Conservation (phyloP, 306 rosid genomes). For the Canavalia gladiata region DNA sequence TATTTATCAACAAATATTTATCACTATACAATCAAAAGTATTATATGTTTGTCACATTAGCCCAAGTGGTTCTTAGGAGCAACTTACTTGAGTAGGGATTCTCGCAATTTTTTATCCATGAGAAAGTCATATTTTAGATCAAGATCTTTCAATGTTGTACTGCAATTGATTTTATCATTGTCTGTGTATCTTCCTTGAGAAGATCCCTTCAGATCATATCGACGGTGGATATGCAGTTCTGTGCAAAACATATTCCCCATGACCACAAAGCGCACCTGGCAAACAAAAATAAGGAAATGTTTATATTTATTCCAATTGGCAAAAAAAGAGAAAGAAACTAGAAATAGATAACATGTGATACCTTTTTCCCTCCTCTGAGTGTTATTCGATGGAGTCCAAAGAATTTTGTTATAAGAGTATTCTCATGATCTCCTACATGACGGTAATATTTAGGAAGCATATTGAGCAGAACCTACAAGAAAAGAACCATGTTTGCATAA, state of each 20-base stretch:
- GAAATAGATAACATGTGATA: constrained; percentile 46
- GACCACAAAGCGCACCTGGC: constrained; percentile 90
- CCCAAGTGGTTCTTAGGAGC: constrained; percentile 15
- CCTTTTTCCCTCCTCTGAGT: constrained; percentile 76
- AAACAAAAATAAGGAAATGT: constrained; percentile 45
- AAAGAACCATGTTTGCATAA: constrained; percentile 18
- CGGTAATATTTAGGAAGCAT: constrained; percentile 83
- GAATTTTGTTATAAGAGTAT: constrained; percentile 88
- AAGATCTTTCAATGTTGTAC: constrained; percentile 84
- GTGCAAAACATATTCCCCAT: constrained; percentile 97
- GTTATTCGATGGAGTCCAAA: constrained; percentile 89
- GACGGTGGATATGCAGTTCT: constrained; percentile 80
- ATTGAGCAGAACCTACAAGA: constrained; percentile 74
- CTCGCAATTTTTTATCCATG: constrained; percentile 90
- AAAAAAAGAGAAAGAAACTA: constrained; percentile 36
- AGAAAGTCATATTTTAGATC: constrained; percentile 80
- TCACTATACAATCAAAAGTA: neutral
- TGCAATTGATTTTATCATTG: constrained; percentile 60
- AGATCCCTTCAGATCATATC: constrained; percentile 94
- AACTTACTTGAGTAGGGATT: constrained; percentile 74
- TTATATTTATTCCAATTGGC: constrained; percentile 25
- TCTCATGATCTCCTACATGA: constrained; percentile 76
- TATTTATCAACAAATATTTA: neutral
- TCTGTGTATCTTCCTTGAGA: constrained; percentile 78
- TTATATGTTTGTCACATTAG: neutral